Conservation (phyloP, 306 rosid species). For the Rosa lucieae region DNA sequence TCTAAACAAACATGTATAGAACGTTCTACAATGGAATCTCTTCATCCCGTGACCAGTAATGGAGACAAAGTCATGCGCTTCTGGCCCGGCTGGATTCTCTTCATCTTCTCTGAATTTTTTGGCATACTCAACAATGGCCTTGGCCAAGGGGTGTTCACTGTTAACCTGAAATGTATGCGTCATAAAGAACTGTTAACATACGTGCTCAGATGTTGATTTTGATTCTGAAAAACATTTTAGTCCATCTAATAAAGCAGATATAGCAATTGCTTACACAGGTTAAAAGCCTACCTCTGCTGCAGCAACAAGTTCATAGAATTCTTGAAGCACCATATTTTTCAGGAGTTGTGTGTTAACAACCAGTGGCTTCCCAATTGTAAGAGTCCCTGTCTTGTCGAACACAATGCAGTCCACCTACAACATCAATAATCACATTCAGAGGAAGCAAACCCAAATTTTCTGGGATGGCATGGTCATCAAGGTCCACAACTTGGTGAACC, state of each 20-base stretch:
- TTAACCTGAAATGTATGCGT: constrained; percentile 46
- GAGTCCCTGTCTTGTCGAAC: constrained; percentile 79
- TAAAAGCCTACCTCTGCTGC: constrained; percentile 54
- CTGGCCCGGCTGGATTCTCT: constrained; percentile 53
- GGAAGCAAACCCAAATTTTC: neutral
- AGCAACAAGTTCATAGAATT: constrained; percentile 57
- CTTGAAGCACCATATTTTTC: constrained; percentile 36
- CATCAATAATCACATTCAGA: neutral
- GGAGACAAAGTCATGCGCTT: constrained; percentile 50
- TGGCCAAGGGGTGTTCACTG: constrained; percentile 77
- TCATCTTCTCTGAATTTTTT: constrained; percentile 51
- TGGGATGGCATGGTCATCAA: neutral
- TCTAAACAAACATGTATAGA: no score
- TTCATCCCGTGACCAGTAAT: constrained; percentile 67
- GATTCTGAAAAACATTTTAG: neutral
- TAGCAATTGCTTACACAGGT: neutral
- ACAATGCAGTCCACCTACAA: constrained; percentile 66
- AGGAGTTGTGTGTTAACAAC: constrained; percentile 56
- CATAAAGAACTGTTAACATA: neutral
- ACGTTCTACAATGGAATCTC: no score
- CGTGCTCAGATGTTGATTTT: neutral
- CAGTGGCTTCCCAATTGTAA: constrained; percentile 69
- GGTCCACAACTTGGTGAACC: neutral
- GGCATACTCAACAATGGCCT: constrained; percentile 68
- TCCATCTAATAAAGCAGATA: neutral